Evolutionary conservation across 768 basidiomycete species (phyloP).

Genomic region (Amanita jacksonii): DNA sequence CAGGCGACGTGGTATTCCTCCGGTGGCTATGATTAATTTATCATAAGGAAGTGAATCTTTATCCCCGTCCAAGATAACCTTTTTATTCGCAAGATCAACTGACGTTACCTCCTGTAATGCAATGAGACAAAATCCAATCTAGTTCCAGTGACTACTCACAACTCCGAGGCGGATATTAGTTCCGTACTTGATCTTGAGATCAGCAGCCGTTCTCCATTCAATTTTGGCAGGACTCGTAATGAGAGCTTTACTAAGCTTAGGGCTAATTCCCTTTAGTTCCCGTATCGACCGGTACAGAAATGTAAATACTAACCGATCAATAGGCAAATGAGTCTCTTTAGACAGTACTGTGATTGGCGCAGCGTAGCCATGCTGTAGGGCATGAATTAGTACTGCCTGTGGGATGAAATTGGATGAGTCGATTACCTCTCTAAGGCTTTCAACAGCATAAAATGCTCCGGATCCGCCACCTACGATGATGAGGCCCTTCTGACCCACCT

Average conservation of each 20-base stretch:
- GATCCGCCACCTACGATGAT: slow-evolving; percentile 85
- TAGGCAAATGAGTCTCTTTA: slow-evolving; percentile 73
- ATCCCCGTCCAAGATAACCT: slow-evolving; percentile 49
- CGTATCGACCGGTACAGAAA: not conserved
- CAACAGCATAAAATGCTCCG: slow-evolving; percentile 65
- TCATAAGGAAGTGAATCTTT: slow-evolving; percentile 62
- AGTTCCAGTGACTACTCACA: slow-evolving; percentile 23
- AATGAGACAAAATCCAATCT: slow-evolving; percentile 4
- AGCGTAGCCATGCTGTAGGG: slow-evolving; percentile 57
- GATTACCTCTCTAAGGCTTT: slow-evolving; percentile 70
- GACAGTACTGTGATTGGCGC: slow-evolving; percentile 72
- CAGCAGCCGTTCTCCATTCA: slow-evolving; percentile 60
- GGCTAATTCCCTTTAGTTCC: slow-evolving; percentile 32
- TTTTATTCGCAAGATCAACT: slow-evolving; percentile 53
- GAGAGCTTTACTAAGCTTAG: slow-evolving; percentile 84
- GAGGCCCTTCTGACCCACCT: slow-evolving; percentile 50
- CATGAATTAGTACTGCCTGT: not conserved
- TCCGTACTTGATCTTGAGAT: slow-evolving; percentile 67
- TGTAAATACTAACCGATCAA: slow-evolving; percentile 53
- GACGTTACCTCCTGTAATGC: slow-evolving; percentile 53
- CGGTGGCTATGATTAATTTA: slow-evolving; percentile 71
- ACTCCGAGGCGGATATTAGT: slow-evolving; percentile 54
- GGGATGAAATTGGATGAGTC: not conserved
- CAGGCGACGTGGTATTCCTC: slow-evolving; percentile 62
- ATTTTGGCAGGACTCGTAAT: slow-evolving; percentile 72